phyloP scores from a whole-genome alignment of 305 asterid genomes.

The Rubia peregrina region DNA sequence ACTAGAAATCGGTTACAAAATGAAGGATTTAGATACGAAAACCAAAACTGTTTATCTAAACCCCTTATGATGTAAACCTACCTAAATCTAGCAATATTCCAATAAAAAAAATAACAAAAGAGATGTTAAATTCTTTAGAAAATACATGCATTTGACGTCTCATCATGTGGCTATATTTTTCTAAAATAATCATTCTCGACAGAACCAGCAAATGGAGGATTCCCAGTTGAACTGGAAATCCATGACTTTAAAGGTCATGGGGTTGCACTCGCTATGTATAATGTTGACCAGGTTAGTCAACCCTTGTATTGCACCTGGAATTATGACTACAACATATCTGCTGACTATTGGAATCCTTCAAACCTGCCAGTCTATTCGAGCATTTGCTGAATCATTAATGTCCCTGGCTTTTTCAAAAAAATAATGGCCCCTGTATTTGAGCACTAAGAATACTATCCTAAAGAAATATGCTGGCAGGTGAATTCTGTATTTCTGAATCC shows the following conservation, averaged over 20 bases:
- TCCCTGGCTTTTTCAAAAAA: conserved; percentile 71
- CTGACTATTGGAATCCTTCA: conserved; percentile 10
- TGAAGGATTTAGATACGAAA: too few relatives aligned
- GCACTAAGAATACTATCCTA: conserved; percentile 82
- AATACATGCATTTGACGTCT: too few relatives aligned
- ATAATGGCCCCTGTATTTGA: conserved; percentile 84
- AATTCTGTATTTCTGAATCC: neutral
- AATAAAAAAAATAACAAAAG: too few relatives aligned
- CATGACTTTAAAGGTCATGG: conserved; percentile 71
- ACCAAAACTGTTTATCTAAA: too few relatives aligned
- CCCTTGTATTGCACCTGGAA: conserved; percentile 13
- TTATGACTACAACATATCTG: neutral
- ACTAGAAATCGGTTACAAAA: too few relatives aligned
- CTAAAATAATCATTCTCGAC: conserved; percentile 4
- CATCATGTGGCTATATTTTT: neutral
- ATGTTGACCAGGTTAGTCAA: conserved; percentile 59
- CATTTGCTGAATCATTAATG: conserved; percentile 92
- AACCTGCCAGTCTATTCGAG: conserved; percentile 56
- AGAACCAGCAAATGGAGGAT: conserved; percentile 71
- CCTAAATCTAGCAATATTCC: too few relatives aligned
- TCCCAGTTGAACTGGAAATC: conserved; percentile 51
- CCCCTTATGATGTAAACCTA: too few relatives aligned
- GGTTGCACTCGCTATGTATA: conserved; percentile 85
- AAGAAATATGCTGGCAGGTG: conserved; percentile 77
- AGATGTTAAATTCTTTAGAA: too few relatives aligned